Evolutionary conservation across 306 rosid genomes (phyloP), one percentile per base, ranked within the genome.

Genomic region (Quercus cerris): DNA sequence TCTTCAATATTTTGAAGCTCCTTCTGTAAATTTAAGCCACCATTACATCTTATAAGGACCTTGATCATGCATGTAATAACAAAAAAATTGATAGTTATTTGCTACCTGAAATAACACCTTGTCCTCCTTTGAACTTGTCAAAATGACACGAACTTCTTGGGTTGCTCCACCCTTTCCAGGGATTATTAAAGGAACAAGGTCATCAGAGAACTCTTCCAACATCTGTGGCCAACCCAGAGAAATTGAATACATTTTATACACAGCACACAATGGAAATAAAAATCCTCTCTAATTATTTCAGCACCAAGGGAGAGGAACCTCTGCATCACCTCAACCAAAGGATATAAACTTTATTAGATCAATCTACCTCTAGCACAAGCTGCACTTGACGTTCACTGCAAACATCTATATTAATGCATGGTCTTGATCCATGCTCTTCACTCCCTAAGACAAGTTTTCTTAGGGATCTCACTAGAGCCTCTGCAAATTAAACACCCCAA

Each of bases 311-410:
- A 15, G 19, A 74, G 33, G 46, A 59, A 22, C 58, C 38, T 78
- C 77, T 25, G 27, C 63, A 73, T 38, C 67, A 68, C 74, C 77
- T 81, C 75, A 67, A 79, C 59, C 22, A 70, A 67, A 52, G 78
- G 54, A 51, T 77, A 52, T 57, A 74, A 77, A 18, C 63, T 77
- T 52, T 49, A 71, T 70, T 56, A 57, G 74, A 73, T 49, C 78
- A 52, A 52, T 70, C 54, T 83, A 94, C 97, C 99, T 91, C 91
- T 80, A 90, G 70, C 75, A 87, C 84, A 71, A 94, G 94, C 77
- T 86, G 89, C 85, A 83, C 89, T 83, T 94, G 99, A 61, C 85
- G 91, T 69, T 91, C 93, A 33, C 93, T 93, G 85, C 94, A 94
- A 84, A 93, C 93, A 86, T 94, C 97, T 76, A 94, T 70, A 68